phyloP scores from a whole-genome alignment of 179 eudicot genomes.

The Beta macrorhiza region DNA sequence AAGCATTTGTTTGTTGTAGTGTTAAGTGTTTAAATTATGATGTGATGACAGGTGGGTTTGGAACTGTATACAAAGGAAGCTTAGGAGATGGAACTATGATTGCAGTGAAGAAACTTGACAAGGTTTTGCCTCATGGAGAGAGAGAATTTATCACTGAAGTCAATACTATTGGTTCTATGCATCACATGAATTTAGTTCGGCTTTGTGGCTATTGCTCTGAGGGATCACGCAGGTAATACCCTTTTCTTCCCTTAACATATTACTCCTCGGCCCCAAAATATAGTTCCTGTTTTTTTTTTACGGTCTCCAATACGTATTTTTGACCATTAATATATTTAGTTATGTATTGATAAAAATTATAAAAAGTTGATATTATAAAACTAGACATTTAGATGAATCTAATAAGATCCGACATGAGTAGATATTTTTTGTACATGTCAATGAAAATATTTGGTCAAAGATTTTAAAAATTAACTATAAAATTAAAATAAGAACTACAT shows the following conservation, averaged over 20 bases:
- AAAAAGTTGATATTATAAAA: too few species aligned
- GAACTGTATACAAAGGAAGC: constrained; percentile 85
- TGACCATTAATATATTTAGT: too few species aligned
- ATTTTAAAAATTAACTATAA: too few species aligned
- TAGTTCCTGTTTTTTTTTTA: too few species aligned
- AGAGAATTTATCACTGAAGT: constrained; percentile 90
- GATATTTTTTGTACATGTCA: too few species aligned
- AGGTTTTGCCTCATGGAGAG: constrained; percentile 85
- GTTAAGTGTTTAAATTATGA: constrained; percentile 11
- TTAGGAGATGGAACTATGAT: constrained; percentile 69
- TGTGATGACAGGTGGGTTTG: constrained; percentile 71
- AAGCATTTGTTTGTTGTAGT: not conserved
- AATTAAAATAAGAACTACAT: too few species aligned
- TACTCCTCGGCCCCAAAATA: too few species aligned
- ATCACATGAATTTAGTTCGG: constrained; percentile 95
- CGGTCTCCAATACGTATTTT: too few species aligned
- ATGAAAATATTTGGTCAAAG: too few species aligned
- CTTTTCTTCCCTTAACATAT: not conserved
- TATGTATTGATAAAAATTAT: too few species aligned
- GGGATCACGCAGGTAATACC: constrained; percentile 61
- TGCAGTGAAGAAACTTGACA: constrained; percentile 91
- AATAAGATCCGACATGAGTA: too few species aligned
- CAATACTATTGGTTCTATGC: constrained; percentile 90
- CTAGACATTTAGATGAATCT: too few species aligned
- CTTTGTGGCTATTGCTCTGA: constrained; percentile 90